Evolutionary conservation across 2,329 filamentous ascomycete genomes (phyloP), one percentile per base, ranked within the genome.

Genomic region (Ophiostoma australiae): DNA sequence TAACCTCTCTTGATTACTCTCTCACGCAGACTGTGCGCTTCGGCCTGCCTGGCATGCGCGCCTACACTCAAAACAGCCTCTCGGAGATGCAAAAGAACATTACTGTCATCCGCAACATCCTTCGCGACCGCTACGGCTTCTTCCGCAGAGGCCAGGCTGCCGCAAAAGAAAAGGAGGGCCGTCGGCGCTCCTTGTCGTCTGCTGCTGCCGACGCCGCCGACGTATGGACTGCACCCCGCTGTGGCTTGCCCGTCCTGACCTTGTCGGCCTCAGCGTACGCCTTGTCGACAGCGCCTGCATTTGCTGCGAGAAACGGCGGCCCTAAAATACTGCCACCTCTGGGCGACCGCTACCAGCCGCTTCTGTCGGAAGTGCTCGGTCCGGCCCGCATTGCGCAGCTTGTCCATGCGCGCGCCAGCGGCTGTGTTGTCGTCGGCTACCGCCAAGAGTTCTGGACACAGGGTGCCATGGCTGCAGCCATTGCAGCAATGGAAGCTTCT

Each of bases 241-340:
- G 76, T 39, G 63, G 73, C 1, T 72, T 73, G 17, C 81, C 82
- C 4, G 78, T 78, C 7, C 67, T 83, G 11, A 81, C 78, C 1
- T 71, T 84, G 17, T 78, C 80, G 1, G 80, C 78, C 1, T 81
- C 81, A 0, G 76, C 81, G 0, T 83, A 83, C 55, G 81, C 81
- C 0, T 73, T 78, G 6, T 72, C 78, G 15, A 55, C 44, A 1
- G 72, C 72, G 10, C 63, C 65, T 11, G 67, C 69, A 0, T 69
- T 68, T 13, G 67, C 63, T 13, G 52, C 67, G 5, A 63, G 35
- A 7, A 68, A 65, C 48, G 67, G 44, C 17, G 52, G 37, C 7
- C 23, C 37, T 1, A 1, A 15, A 3, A 20, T 70, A 11, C 39
- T 70, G 7, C 75, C 81, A 3, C 75, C 81, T 0, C 73, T 80